A percentile compares a stretch with the other conserved stretches of the same genome.
phyloP scores from a whole-genome alignment of 805 yeast genomes.

The Martiniozyma abietophila region DNA sequence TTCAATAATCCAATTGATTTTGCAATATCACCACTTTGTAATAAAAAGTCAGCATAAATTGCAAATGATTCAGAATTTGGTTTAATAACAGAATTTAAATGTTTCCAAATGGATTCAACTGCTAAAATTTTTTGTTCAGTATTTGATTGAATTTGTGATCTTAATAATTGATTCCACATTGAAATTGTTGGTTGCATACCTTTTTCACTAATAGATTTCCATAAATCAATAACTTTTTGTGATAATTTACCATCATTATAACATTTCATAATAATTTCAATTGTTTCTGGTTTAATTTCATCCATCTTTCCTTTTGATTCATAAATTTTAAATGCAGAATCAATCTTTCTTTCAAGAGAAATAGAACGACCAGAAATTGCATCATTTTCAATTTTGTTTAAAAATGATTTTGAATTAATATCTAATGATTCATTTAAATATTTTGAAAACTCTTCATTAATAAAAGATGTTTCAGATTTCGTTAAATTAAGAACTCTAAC shows the following conservation, averaged over 20 bases:
- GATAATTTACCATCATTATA: constrained; percentile 9
- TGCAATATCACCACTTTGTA: constrained; percentile 31
- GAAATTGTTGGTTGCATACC: constrained; percentile 24
- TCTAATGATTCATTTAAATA: constrained; percentile 11
- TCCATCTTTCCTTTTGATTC: constrained; percentile 5
- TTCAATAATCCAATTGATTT: constrained; percentile 33
- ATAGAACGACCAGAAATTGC: constrained; percentile 6
- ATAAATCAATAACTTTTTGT: constrained; percentile 10
- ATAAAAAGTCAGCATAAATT: constrained; percentile 37
- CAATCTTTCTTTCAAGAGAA: constrained; percentile 7
- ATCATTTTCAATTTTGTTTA: constrained; percentile 25
- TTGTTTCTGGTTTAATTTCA: constrained; percentile 10
- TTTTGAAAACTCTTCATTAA: constrained; percentile 6
- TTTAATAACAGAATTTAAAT: constrained; percentile 21
- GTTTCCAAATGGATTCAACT: constrained; percentile 30
- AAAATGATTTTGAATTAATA: too few species aligned
- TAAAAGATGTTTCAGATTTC: constrained; percentile 6
- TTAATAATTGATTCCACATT: constrained; percentile 50
- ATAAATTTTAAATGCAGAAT: too few species aligned
- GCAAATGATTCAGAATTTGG: constrained; percentile 43
- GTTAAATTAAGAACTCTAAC: constrained; percentile 6
- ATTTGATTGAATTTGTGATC: constrained; percentile 20
- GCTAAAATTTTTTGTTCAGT: constrained; percentile 24
- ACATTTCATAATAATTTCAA: constrained; percentile 11
- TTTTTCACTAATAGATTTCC: constrained; percentile 8